Evolutionary conservation across 2,329 filamentous ascomycete species (phyloP).

Genomic region (Fusarium anguioides): DNA sequence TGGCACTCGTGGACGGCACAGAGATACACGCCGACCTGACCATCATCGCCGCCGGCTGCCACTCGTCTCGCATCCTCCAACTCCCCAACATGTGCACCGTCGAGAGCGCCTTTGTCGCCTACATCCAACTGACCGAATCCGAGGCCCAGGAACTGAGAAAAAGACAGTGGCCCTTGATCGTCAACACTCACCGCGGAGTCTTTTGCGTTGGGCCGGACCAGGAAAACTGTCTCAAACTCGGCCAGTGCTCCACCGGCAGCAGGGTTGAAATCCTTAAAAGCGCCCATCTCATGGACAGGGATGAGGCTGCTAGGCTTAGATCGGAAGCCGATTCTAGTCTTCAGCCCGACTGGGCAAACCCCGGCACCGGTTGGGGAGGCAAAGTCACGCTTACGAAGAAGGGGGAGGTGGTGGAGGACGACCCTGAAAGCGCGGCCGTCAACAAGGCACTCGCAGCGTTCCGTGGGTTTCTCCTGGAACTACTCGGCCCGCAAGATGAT

Average conservation of each 20-base stretch:
- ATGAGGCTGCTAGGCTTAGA: not conserved
- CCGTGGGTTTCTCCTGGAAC: not conserved
- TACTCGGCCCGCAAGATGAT: not conserved
- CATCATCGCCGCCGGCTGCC: not conserved
- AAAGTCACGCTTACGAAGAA: not conserved
- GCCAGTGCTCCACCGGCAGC: conserved; percentile 1
- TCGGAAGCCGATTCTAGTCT: not conserved
- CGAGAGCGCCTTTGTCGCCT: not conserved
- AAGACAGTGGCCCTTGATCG: not conserved
- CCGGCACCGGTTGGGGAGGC: not conserved
- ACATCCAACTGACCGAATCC: not conserved
- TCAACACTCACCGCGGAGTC: not conserved
- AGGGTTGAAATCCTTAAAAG: not conserved
- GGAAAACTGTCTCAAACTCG: not conserved
- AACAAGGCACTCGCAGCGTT: conserved; percentile 1
- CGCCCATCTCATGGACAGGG: not conserved
- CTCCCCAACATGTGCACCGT: not conserved
- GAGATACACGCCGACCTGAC: not conserved
- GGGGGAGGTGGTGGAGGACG: not conserved
- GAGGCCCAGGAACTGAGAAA: not conserved
- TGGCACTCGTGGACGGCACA: not conserved
- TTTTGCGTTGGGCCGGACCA: conserved; percentile 2
- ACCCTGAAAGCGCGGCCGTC: not conserved
- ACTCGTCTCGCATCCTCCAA: not conserved
- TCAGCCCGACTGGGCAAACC: not conserved